Conservation (phyloP, 2,329 filamentous ascomycete genomes). For the Seiridium unicorne region DNA sequence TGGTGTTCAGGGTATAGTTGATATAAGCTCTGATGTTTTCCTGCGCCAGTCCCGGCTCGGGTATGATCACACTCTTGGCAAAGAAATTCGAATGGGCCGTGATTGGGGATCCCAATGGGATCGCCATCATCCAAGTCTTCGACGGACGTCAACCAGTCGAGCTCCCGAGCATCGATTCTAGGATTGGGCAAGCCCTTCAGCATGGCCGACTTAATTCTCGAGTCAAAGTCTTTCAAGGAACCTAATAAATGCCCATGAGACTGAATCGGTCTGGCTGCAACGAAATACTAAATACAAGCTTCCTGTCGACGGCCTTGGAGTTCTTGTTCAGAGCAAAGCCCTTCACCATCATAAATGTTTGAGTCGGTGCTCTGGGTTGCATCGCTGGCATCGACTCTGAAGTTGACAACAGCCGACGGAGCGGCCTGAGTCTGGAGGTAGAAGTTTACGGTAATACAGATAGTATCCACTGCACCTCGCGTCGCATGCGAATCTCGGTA, state of each 20-base stretch:
- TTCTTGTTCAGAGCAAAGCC: constrained; percentile 28
- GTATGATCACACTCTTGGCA: constrained; percentile 31
- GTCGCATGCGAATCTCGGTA: constrained; percentile 26
- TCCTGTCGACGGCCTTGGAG: constrained; percentile 23
- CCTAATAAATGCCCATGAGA: constrained; percentile 32
- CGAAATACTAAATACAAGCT: constrained; percentile 25
- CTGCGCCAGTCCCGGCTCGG: constrained; percentile 20
- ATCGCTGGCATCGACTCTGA: constrained; percentile 16
- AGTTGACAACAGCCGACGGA: constrained; percentile 34
- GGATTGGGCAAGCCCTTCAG: constrained; percentile 17
- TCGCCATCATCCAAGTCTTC: constrained; percentile 14
- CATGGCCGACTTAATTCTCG: constrained; percentile 23
- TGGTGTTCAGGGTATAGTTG: constrained; percentile 12
- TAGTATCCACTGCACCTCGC: constrained; percentile 38
- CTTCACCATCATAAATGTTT: constrained; percentile 24
- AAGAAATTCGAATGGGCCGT: constrained; percentile 27
- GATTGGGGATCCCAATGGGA: constrained; percentile 12
- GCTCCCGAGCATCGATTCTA: constrained; percentile 4
- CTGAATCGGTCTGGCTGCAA: constrained; percentile 20
- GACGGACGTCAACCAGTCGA: constrained; percentile 20
- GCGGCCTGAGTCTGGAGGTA: constrained; percentile 29
- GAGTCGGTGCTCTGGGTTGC: neutral
- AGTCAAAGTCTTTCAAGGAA: constrained; percentile 17
- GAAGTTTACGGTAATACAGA: constrained; percentile 36
- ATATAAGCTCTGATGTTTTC: constrained; percentile 22